Conservation (phyloP, 805 yeast genomes). For the Yamadazyma scolyti region DNA sequence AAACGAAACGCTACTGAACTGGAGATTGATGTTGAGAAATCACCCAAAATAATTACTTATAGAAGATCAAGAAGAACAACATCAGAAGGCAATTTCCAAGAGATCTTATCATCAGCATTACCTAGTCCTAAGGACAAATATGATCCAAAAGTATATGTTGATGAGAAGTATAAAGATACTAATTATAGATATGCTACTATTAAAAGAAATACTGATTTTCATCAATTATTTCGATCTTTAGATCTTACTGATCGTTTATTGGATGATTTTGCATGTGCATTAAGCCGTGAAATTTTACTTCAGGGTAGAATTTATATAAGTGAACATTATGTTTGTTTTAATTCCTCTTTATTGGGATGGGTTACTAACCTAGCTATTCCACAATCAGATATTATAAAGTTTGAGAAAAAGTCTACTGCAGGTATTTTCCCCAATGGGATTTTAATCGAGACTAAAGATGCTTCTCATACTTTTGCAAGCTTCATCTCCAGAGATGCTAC, state of each 20-base stretch:
- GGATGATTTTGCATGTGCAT: slow-evolving; percentile 88
- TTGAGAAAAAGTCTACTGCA: slow-evolving; percentile 82
- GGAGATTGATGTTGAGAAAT: slow-evolving; percentile 7
- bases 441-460: slow-evolving; percentile 58
- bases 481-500: slow-evolving; percentile 80
- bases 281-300: slow-evolving; percentile 77
- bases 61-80: slow-evolving; percentile 31
- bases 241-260: slow-evolving; percentile 68
- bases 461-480: slow-evolving; percentile 78
- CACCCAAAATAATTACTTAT: slow-evolving; percentile 39
- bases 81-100: slow-evolving; percentile 25
- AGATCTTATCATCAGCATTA: slow-evolving; percentile 10
- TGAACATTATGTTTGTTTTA: slow-evolving; percentile 76
- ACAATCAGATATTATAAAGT: slow-evolving; percentile 61
- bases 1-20: slow-evolving; percentile 5
- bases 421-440: slow-evolving; percentile 92
- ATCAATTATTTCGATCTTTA: slow-evolving; percentile 62
- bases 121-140: slow-evolving; percentile 14
- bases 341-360: slow-evolving; percentile 87
- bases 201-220: slow-evolving; percentile 71
- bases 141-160: slow-evolving; percentile 49
- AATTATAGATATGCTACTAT: slow-evolving; percentile 61
- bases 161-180: slow-evolving; percentile 56
- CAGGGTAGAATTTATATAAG: slow-evolving; percentile 87
- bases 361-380: slow-evolving; percentile 75